These are phyloP conservation scores for Globisporangium okanoganense DNA, from an alignment of 352 stramenopile species.

Conservation along the genomic window DNA sequence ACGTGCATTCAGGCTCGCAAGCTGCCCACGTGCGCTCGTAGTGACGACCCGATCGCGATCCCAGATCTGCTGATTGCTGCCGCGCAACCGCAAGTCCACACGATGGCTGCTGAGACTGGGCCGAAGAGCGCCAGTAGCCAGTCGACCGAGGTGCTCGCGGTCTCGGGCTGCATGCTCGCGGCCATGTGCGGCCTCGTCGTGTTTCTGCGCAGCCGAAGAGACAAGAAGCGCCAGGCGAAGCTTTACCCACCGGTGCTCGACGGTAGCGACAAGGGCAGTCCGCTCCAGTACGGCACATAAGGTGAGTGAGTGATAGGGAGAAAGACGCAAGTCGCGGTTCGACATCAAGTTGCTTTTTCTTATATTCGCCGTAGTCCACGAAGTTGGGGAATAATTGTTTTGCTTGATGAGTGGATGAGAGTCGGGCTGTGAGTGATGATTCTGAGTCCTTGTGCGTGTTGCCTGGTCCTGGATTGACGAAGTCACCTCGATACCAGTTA, in stretches of 20 bases:
- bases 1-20: constrained; percentile 39
- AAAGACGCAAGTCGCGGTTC: not conserved
- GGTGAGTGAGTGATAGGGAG: too few species aligned
- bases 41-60: constrained; percentile 26
- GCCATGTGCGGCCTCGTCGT: constrained; percentile 4
- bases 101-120: too few species aligned
- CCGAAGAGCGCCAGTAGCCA: not conserved
- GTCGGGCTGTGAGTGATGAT: too few species aligned
- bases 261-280: not conserved
- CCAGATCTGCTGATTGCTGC: not conserved
- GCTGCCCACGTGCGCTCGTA: constrained; percentile 37
- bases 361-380: not conserved
- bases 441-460: too few species aligned
- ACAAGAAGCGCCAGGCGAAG: constrained; percentile 4
- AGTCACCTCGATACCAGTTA: too few species aligned
- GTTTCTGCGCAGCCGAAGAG: not conserved
- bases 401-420: constrained; percentile 2
- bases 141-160: not conserved
- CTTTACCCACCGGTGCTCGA: constrained; percentile 6
- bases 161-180: constrained; percentile 4
- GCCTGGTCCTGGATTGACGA: too few species aligned
- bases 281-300: constrained; percentile 9
- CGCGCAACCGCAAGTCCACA: too few species aligned
- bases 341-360: not conserved
- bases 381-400: constrained; percentile 4